Evolutionary conservation across 805 yeast species (phyloP).

Genomic region (Pichia eremophila): DNA sequence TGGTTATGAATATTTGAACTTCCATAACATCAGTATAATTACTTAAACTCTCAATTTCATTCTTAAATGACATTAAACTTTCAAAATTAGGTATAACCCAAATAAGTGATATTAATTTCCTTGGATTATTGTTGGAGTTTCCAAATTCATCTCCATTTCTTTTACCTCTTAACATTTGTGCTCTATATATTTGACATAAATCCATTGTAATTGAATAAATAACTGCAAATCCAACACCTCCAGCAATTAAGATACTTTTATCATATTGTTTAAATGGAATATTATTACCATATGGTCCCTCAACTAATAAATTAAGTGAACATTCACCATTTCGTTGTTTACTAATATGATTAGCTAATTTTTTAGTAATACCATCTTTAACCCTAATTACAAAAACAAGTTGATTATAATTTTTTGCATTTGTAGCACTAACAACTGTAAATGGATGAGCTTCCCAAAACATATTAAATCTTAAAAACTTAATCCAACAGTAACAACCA

Average conservation of each 20-base stretch:
- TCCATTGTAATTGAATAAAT: conserved; percentile 38
- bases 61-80: conserved; percentile 21
- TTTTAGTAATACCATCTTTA: conserved; percentile 44
- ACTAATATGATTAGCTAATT: conserved; percentile 26
- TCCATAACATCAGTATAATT: conserved; percentile 19
- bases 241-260: conserved; percentile 44
- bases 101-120: conserved; percentile 18
- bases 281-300: conserved; percentile 52
- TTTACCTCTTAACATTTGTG: conserved; percentile 20
- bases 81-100: conserved; percentile 27
- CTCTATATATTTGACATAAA: conserved; percentile 26
- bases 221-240: conserved; percentile 60
- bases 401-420: conserved; percentile 34
- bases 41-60: conserved; percentile 20
- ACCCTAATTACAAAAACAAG: conserved; percentile 37
- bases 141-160: conserved; percentile 1
- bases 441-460: conserved; percentile 68
- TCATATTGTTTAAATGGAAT: conserved; percentile 40
- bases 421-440: conserved; percentile 37
- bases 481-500: conserved; percentile 56
- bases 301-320: conserved; percentile 36
- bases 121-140: background rate
- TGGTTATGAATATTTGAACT: conserved; percentile 23
- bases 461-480: conserved; percentile 33
- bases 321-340: conserved; percentile 27